Base-by-base conservation (phyloP, 2,329 filamentous ascomycete species). In the Xylariaceae sp. region DNA sequence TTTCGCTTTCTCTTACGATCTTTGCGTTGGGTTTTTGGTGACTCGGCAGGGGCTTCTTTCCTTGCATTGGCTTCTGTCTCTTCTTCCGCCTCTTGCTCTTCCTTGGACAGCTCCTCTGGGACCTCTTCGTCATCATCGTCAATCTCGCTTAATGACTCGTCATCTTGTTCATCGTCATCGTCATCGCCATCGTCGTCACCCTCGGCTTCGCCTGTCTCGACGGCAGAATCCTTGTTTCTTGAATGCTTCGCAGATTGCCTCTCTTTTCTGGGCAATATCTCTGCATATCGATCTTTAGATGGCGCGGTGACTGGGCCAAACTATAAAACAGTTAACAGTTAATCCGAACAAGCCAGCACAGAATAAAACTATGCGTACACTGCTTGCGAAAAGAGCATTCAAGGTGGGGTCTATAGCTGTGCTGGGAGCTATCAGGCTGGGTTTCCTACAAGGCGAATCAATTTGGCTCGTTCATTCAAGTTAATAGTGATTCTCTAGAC, bases 331-430 rank as follows among this genome's bases (percentile, higher is more conserved):
- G 54, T 50, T 55, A 59, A 60, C 11, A 57, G 54, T 50, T 55
- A 59, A 2, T 29, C 7, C 6, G 44, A 26, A 26, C 9, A 55
- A 41, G 30, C 27, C 12, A 53, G 47, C 40, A 43, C 44, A 48
- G 26, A 50, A 50, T 30, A 29, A 53, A 19, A 59, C 6, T 44
- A 40, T 11, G 79, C 85, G 74, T 79, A 89, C 87, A 76, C 87
- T 90, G 54, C 79, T 76, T 54, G 85, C 79, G 72, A 91, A 91
- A 40, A 91, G 77, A 58, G 85, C 84, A 65, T 85, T 78, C 62
- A 91, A 75, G 53, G 78, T 74, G 68, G 87, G 85, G 74, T 91
- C 87, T 57, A 90, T 76, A 56, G 78, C 76, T 69, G 80, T 80
- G 54, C 74, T 71, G 37, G 76, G 71, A 58, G 74, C 75, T 50